Evolutionary conservation across 2,329 filamentous ascomycete genomes (phyloP).

Genomic region (Metarhizium sp.): DNA sequence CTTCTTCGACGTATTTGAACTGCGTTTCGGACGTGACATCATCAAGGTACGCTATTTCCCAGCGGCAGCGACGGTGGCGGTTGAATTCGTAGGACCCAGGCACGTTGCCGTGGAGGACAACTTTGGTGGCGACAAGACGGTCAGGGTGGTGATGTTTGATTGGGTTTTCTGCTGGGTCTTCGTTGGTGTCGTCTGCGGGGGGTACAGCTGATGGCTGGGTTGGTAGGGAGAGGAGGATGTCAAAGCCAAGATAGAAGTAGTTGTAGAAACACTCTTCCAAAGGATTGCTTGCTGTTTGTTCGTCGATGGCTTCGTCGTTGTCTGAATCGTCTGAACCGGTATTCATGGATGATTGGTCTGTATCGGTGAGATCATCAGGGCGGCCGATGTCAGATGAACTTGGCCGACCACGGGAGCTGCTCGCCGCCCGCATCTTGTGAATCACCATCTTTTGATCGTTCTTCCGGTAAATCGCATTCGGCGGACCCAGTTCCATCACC

Average conservation of each 20-base stretch:
- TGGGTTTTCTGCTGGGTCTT: constrained; percentile 15
- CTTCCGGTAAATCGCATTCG: constrained; percentile 89
- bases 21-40: constrained; percentile 65
- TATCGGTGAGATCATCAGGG: constrained; percentile 55
- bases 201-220: constrained; percentile 54
- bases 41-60: constrained; percentile 59
- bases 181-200: constrained; percentile 20
- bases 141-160: constrained; percentile 41
- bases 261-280: constrained; percentile 86
- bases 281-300: constrained; percentile 42
- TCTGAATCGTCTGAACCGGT: constrained; percentile 60
- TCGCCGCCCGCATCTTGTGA: constrained; percentile 54
- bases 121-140: constrained; percentile 74
- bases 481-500: constrained; percentile 81
- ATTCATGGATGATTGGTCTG: constrained; percentile 65
- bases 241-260: constrained; percentile 93
- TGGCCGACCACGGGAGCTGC: constrained; percentile 39
- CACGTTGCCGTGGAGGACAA: constrained; percentile 91
- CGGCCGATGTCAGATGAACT: constrained; percentile 32
- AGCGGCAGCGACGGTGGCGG: constrained; percentile 79
- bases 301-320: constrained; percentile 48
- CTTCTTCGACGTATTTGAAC: constrained; percentile 63
- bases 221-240: constrained; percentile 79
- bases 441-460: constrained; percentile 84
- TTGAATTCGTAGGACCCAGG: constrained; percentile 97